Percentiles rank a stretch among this genome's conserved stretches.
Conservation (phyloP, 2,329 filamentous ascomycete genomes). For the Triangularia verruculosa region DNA sequence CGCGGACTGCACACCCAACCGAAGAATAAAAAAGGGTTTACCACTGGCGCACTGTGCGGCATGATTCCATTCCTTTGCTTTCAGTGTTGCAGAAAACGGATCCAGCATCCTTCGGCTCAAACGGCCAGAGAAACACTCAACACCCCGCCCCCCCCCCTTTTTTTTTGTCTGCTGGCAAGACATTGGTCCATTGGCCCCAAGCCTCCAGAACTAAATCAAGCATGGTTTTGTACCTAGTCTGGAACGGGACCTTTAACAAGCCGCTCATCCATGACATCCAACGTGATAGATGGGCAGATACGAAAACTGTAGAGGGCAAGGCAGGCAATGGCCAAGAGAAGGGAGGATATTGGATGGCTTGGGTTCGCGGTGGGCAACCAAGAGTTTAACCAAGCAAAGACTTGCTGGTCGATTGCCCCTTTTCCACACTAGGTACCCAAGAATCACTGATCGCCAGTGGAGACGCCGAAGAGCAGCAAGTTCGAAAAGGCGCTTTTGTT, state of each 20-base stretch:
- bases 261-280: no score
- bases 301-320: no score
- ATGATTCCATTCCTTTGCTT: slow-evolving; percentile 16
- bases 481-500: background rate
- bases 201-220: background rate
- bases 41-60: slow-evolving; percentile 15
- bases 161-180: background rate
- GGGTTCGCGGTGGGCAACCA: background rate
- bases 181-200: no score
- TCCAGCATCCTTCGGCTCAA: slow-evolving; percentile 14
- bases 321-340: no score
- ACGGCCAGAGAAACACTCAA: background rate
- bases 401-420: background rate
- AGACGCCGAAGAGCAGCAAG: background rate
- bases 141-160: background rate
- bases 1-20: background rate
- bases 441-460: background rate
- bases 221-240: background rate
- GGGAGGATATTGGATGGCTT: background rate
- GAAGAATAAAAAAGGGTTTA: background rate
- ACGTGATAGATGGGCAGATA: no score
- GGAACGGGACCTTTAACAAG: background rate
- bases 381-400: background rate
- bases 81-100: slow-evolving; percentile 14
- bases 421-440: background rate